These are phyloP conservation scores for Polyplosphaeria fusca DNA, from an alignment of 495 filamentous ascomycete genomes.

Conservation along the genomic window DNA sequence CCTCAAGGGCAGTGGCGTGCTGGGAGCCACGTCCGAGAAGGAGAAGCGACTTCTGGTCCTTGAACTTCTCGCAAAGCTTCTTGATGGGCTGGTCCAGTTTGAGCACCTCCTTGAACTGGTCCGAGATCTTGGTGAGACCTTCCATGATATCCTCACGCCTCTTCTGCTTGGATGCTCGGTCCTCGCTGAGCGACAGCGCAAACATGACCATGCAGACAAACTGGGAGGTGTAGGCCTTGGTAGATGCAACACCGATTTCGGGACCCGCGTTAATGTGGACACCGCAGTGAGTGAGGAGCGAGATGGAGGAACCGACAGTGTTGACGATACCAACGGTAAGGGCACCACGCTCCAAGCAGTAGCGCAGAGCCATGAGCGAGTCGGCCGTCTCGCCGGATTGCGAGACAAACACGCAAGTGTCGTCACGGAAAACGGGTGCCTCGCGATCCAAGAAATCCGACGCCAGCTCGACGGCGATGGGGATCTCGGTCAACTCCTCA, in stretches of 20 bases:
- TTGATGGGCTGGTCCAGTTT: conserved; percentile 92
- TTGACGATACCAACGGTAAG: conserved; percentile 98
- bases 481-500: conserved; percentile 96
- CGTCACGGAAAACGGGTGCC: conserved; percentile 98
- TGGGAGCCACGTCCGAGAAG: conserved; percentile 92
- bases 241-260: conserved; percentile 97
- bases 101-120: conserved; percentile 86
- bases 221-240: conserved; percentile 98
- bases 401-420: conserved; percentile 98
- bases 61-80: conserved; percentile 84
- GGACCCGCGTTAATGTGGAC: conserved; percentile 99
- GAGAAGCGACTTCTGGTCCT: conserved; percentile 93
- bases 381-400: conserved; percentile 99
- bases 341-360: conserved; percentile 95
- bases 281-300: conserved; percentile 96
- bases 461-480: conserved; percentile 92
- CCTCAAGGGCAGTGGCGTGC: conserved; percentile 95
- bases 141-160: conserved; percentile 96
- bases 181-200: conserved; percentile 89
- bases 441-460: conserved; percentile 97
- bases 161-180: conserved; percentile 90
- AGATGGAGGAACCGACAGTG: conserved; percentile 96
- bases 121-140: conserved; percentile 78
- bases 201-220: conserved; percentile 99
- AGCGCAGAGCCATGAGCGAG: conserved; percentile 91